Percentiles rank a stretch among this genome's conserved stretches.
Evolutionary conservation across 768 basidiomycete species (phyloP).

Genomic region (Trametes elegans): DNA sequence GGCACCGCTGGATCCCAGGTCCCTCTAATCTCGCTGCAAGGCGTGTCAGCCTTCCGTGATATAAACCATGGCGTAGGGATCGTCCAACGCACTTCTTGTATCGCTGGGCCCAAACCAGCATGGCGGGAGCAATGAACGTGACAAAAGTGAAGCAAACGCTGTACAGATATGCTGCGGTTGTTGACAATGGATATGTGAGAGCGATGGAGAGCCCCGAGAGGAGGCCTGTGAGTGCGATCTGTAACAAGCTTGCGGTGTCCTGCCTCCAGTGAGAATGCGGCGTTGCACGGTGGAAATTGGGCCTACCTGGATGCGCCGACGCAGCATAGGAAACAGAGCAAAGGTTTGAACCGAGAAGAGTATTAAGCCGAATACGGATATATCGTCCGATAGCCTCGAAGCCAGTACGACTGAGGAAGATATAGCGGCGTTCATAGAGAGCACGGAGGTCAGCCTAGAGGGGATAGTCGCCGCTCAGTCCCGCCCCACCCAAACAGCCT

Average conservation of each 20-base stretch:
- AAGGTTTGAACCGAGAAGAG: constrained; percentile 82
- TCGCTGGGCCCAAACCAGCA: constrained; percentile 81
- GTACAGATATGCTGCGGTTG: constrained; percentile 53
- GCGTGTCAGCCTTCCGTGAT: constrained; percentile 12
- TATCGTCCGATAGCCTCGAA: constrained; percentile 79
- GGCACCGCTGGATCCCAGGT: constrained; percentile 90
- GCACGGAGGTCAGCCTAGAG: constrained; percentile 72
- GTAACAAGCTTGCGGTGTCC: constrained; percentile 47
- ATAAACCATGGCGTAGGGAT: not conserved
- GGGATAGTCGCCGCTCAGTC: constrained; percentile 5
- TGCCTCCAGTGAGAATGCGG: constrained; percentile 27
- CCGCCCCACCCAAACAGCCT: constrained; percentile 5
- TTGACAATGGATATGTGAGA: constrained; percentile 54
- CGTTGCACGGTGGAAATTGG: constrained; percentile 6
- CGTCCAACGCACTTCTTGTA: constrained; percentile 76
- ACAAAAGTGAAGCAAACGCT: constrained; percentile 49
- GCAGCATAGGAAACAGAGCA: constrained; percentile 79
- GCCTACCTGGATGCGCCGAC: constrained; percentile 67
- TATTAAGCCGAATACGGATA: constrained; percentile 86
- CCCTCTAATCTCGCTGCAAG: constrained; percentile 77
- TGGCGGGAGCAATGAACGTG: constrained; percentile 69
- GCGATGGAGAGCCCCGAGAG: constrained; percentile 50
- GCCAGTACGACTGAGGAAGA: constrained; percentile 92
- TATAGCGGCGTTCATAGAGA: constrained; percentile 89
- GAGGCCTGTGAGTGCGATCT: constrained; percentile 50